Evolutionary conservation across 306 rosid species (phyloP).

Genomic region (Fagus crenata): DNA sequence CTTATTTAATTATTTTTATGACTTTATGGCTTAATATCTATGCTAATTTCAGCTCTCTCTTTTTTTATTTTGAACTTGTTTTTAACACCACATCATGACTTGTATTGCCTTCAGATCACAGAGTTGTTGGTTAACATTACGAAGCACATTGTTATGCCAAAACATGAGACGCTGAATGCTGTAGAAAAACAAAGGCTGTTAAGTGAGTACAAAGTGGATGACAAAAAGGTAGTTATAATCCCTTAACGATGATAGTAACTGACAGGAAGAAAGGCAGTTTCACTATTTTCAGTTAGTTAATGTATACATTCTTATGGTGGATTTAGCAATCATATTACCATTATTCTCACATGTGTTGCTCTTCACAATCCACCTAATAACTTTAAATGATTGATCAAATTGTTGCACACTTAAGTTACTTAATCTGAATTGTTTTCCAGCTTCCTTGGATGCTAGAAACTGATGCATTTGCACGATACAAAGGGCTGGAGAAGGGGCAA

Average conservation of each 20-base stretch:
- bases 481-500: constrained; percentile 50
- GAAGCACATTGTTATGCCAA: constrained; percentile 47
- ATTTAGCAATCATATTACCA: neutral
- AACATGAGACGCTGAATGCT: constrained; percentile 39
- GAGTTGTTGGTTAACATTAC: constrained; percentile 51
- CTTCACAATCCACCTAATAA: neutral
- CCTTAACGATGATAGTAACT: neutral
- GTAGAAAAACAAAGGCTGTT: constrained; percentile 42
- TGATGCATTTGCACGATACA: constrained; percentile 45
- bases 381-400: neutral
- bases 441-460: constrained; percentile 45
- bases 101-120: constrained; percentile 30
- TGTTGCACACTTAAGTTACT: constrained; percentile 10
- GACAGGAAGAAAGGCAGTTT: too few species aligned
- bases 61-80: neutral
- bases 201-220: constrained; percentile 37
- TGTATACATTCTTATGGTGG: neutral
- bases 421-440: constrained; percentile 19
- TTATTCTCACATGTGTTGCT: neutral
- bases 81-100: constrained; percentile 12
- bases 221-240: constrained; percentile 41
- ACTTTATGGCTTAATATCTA: constrained; percentile 11
- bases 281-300: too few species aligned
- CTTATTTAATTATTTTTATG: neutral
- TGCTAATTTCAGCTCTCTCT: neutral